Conservation (phyloP, 2,329 filamentous ascomycete genomes). For the Raffaelea deltoideospora region DNA sequence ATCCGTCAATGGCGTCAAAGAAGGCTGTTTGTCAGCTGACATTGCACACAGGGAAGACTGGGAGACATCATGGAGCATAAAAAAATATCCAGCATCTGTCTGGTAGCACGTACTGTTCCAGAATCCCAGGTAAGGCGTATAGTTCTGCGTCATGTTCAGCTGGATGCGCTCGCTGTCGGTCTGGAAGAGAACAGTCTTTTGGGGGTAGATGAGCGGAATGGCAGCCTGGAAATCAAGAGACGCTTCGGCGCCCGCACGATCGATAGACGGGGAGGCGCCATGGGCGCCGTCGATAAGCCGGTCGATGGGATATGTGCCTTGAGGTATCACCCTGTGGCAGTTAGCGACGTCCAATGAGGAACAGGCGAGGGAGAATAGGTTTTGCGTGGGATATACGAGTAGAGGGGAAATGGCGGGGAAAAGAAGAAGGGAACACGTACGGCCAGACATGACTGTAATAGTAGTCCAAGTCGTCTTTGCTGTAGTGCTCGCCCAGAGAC, state of each 20-base stretch:
- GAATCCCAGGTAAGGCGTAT: slow-evolving; percentile 10
- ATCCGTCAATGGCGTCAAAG: slow-evolving; percentile 32
- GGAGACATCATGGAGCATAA: background rate
- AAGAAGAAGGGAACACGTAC: slow-evolving; percentile 2
- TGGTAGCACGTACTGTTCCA: slow-evolving; percentile 11
- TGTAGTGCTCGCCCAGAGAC: slow-evolving; percentile 13
- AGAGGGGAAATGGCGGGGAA: background rate
- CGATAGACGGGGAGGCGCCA: slow-evolving; percentile 4
- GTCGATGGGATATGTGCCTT: slow-evolving; percentile 14
- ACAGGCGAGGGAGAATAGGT: too few species aligned
- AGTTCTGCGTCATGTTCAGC: slow-evolving; percentile 10
- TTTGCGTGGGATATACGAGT: slow-evolving; percentile 8
- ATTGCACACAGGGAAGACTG: background rate
- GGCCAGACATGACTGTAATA: slow-evolving; percentile 11
- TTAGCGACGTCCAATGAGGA: too few species aligned
- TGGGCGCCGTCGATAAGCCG: slow-evolving; percentile 13
- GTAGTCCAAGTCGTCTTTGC: slow-evolving; percentile 12
- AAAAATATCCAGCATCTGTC: too few species aligned
- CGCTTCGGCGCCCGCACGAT: slow-evolving; percentile 16
- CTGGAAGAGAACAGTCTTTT: slow-evolving; percentile 21
- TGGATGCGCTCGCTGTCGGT: slow-evolving; percentile 17
- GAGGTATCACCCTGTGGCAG: too few species aligned
- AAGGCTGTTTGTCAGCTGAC: slow-evolving; percentile 15
- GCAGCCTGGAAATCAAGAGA: slow-evolving; percentile 32
- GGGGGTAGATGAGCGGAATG: slow-evolving; percentile 35